Percentiles rank a stretch among this genome's conserved stretches.
Conservation (phyloP, 1,284 basidiomycete species). For the Polyporus tsugae region DNA sequence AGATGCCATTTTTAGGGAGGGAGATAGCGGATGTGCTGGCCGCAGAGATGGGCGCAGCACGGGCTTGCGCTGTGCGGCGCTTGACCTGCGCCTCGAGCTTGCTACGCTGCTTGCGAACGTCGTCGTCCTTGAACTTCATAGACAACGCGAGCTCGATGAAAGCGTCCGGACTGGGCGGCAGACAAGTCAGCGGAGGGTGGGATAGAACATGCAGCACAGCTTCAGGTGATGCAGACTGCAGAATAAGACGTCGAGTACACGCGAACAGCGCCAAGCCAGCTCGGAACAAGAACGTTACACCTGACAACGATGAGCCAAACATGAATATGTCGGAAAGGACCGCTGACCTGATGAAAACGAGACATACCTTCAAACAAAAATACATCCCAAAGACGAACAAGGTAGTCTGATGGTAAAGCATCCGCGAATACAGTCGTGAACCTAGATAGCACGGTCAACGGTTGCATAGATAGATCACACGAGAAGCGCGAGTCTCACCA, state of each 20-base stretch:
- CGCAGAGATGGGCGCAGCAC: constrained; percentile 33
- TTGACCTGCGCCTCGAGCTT: constrained; percentile 77
- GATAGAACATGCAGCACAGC: constrained; percentile 58
- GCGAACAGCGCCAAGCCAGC: constrained; percentile 79
- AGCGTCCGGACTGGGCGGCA: constrained; percentile 67
- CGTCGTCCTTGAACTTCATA: constrained; percentile 85
- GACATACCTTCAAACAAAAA: constrained; percentile 84
- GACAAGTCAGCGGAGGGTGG: constrained; percentile 58
- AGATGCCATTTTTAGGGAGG: constrained; percentile 30
- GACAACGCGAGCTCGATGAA: constrained; percentile 69
- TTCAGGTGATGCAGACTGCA: constrained; percentile 59
- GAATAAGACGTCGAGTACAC: constrained; percentile 66
- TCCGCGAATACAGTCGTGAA: constrained; percentile 80
- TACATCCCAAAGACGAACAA: constrained; percentile 87
- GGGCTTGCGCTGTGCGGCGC: constrained; percentile 58
- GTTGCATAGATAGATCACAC: background rate
- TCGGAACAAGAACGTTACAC: constrained; percentile 83
- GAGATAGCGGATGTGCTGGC: constrained; percentile 33
- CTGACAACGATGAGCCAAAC: constrained; percentile 47
- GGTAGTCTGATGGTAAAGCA: constrained; percentile 78
- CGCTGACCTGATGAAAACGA: too few species aligned
- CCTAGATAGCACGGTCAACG: constrained; percentile 49
- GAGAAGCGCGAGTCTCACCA: constrained; percentile 55
- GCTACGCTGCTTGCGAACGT: constrained; percentile 75
- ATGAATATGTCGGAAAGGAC: background rate